Base-by-base conservation (phyloP, 2,329 filamentous ascomycete species). In the Akanthomyces dipterigenus region DNA sequence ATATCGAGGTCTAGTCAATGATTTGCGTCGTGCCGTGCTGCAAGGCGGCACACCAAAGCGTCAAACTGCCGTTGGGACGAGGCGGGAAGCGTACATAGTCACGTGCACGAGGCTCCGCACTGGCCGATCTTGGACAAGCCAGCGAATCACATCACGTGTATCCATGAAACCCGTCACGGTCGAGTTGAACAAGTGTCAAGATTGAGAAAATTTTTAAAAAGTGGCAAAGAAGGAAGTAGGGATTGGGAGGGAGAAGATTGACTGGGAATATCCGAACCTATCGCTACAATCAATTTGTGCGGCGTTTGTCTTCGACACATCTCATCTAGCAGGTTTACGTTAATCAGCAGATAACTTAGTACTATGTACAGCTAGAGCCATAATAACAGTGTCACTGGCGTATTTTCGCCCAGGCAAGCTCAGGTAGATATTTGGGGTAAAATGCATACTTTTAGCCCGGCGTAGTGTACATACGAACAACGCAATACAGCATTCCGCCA, bases 21-120 rank as follows among this genome's bases (percentile, higher is more conserved):
- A 60, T 60, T 60, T 60, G 58, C 49, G 42, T 60, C 58, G 58
- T 60, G 58, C 55, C 42, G 55, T 58, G 43, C 46, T 58, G 31
- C 34, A 22, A 42, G 36, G 45, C 55, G 18, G 34, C 36, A 42
- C 38, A 34, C 26, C 24, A 43, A 16, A 45, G 59, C 43, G 51
- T 61, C 46, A 50, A 62, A 62, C 43, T 62, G 60, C 53, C n/a
- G 53, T 51, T 61, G 60, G n/a, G 53, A 56, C 50, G 54, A 36
- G 18, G 26, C 31, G 26, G 53, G 34, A 45, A 63, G 62, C 38
- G 46, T 45, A 20, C 38, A 42, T 45, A 20, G 57, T 67, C 65
- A 67, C 65, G 65, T 67, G 65, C 11, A 38, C 3, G 3, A 12
- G 49, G 53, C 60, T 57, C 53, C 60, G 46, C 54, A 62, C 36